Conservation (phyloP, 2,329 filamentous ascomycete genomes). For the Hymenoscyphus fraxineus region DNA sequence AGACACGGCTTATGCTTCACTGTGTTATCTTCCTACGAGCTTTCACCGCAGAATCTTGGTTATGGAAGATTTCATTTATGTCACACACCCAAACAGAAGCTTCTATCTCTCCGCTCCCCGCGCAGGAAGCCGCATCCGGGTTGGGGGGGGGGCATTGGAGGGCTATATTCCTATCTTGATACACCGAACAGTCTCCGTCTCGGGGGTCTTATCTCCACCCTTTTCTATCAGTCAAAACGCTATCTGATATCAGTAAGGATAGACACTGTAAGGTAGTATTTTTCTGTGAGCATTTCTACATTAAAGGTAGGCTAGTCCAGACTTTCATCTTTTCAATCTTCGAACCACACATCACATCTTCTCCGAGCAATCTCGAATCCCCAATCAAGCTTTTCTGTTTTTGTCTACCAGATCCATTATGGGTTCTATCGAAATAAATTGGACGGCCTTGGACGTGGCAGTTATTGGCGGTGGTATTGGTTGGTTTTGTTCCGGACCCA, state of each 20-base stretch:
- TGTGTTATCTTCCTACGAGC: not conserved
- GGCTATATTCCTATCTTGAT: not conserved
- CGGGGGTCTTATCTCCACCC: not conserved
- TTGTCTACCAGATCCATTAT: conserved; percentile 11
- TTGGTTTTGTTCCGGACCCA: not conserved
- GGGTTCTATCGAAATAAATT: conserved; percentile 21
- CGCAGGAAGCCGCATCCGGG: not conserved
- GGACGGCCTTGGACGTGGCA: conserved; percentile 19
- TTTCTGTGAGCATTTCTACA: not conserved
- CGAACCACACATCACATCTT: not conserved
- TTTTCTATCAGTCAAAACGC: not conserved
- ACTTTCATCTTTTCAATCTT: not conserved
- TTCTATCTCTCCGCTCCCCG: not conserved
- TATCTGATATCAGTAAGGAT: not conserved
- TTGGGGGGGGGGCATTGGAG: not conserved
- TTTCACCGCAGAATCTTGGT: not conserved
- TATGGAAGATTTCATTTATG: too few species aligned
- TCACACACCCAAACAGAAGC: too few species aligned
- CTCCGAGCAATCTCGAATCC: not conserved
- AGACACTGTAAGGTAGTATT: not conserved
- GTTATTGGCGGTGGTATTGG: conserved; percentile 26
- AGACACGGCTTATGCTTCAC: not conserved
- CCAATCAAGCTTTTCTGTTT: not conserved
- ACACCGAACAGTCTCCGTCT: not conserved
- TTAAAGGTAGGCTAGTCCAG: not conserved